A percentile compares a stretch with the other conserved stretches of the same genome.
Evolutionary conservation across 2,329 filamentous ascomycete species (phyloP).

Genomic region (Phoma sp.): DNA sequence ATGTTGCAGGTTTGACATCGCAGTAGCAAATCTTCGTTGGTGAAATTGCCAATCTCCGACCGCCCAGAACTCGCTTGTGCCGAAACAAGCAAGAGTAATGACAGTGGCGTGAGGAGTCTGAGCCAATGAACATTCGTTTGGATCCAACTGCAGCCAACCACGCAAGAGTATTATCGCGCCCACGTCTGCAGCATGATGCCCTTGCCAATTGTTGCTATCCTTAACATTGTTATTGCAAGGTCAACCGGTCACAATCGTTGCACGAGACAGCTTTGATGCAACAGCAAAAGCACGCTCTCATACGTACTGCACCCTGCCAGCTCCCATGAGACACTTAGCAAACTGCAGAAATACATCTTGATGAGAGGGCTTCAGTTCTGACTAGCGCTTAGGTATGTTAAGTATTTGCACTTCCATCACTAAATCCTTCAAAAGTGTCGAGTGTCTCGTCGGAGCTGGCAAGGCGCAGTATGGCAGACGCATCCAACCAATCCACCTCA

Average conservation of each 20-base stretch:
- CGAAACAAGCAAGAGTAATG: slow-evolving; percentile 8
- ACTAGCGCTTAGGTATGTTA: not conserved
- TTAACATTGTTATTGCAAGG: slow-evolving; percentile 7
- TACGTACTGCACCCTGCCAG: too few relatives aligned
- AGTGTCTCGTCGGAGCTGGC: too few relatives aligned
- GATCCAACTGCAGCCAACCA: not conserved
- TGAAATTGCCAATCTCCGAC: slow-evolving; percentile 16
- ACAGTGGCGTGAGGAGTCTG: slow-evolving; percentile 2
- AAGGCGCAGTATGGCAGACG: too few relatives aligned
- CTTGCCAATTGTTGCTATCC: not conserved
- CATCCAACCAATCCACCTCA: not conserved
- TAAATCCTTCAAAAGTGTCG: too few relatives aligned
- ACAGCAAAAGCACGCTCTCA: not conserved
- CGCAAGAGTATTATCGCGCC: not conserved
- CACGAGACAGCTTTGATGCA: not conserved
- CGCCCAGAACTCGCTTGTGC: slow-evolving; percentile 14
- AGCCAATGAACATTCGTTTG: slow-evolving; percentile 13
- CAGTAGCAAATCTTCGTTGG: slow-evolving; percentile 3
- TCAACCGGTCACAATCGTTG: slow-evolving; percentile 2
- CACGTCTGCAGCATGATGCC: not conserved
- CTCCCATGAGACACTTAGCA: too few relatives aligned
- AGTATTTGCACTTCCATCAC: too few relatives aligned
- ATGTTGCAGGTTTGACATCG: slow-evolving; percentile 1
- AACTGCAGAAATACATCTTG: too few relatives aligned
- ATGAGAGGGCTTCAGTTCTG: not conserved